Evolutionary conservation across 2,329 filamentous ascomycete genomes (phyloP), one percentile per base, ranked within the genome.

Genomic region (Cytospora paraplurivora): DNA sequence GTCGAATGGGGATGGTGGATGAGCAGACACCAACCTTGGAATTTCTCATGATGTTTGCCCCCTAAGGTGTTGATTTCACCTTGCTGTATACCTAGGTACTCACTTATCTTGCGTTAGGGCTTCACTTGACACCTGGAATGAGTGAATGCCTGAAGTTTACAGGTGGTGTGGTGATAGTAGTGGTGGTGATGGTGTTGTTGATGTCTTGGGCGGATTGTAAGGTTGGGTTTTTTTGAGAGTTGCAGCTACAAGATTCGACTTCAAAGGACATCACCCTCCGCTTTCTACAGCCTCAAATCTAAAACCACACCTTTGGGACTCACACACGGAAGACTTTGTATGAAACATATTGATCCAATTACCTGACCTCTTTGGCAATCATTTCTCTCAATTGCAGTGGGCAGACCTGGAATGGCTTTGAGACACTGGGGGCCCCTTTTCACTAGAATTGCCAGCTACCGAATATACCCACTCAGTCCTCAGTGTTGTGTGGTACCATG

Each of bases 31-130:
- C 44, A 58, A 51, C 64, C 54, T 66, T 66, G 15, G 52, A 53
- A 21, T 63, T 62, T 13, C 54, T 66, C 64, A 66, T 66, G 1
- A 35, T 54, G 56, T 32, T 17, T 8, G n/a, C 41, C 17, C 41
- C 17, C 11, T 2, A 44, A 44, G 41, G 5, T 44, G 15, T 44
- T 27, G 27, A 27, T 27, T 27, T 27, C 27, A 27, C 27, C 27
- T 27, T 41, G n/a, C 17, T 8, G n/a, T 44, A 7, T 44, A 8
- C 11, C n/a, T 19, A n/a, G 10, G n/a, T 27, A 44, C 1, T 15
- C 12, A 15, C 17, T 6, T 1, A 41, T 17, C 12, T 58, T 17
- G 13, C 5, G n/a, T 34, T 47, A 44, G 8, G 1, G 10, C 12
- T 13, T 62, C 50, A 63, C 32, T 49, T 62, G 4, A 54, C 3